phyloP scores from a whole-genome alignment of 306 rosid species.

The Lathyrus aphaca region DNA sequence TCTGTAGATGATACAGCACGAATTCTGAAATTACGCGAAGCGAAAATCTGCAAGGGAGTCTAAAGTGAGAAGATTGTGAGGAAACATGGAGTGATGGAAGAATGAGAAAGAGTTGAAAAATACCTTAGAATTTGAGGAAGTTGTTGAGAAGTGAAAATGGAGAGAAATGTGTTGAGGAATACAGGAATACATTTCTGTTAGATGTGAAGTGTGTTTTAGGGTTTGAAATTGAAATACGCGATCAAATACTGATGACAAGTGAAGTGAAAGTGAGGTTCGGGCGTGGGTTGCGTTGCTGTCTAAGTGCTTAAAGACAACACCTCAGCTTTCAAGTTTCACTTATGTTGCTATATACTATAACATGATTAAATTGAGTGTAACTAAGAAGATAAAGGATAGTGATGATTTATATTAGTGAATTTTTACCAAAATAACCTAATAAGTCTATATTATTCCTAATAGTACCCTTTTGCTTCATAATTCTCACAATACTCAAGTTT shows the following conservation, averaged over 20 bases:
- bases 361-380: too few species aligned
- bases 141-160: slow-evolving; percentile 37
- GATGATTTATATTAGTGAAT: too few species aligned
- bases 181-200: slow-evolving; percentile 43
- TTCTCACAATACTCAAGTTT: too few species aligned
- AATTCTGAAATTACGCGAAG: slow-evolving; percentile 28
- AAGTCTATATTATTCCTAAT: too few species aligned
- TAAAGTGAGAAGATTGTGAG: background rate
- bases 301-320: too few species aligned
- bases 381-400: too few species aligned
- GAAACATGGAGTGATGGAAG: background rate
- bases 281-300: too few species aligned
- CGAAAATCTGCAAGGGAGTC: slow-evolving; percentile 12
- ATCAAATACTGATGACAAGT: background rate
- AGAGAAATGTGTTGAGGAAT: slow-evolving; percentile 46
- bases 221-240: background rate
- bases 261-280: too few species aligned
- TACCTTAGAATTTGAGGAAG: slow-evolving; percentile 47
- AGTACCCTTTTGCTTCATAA: too few species aligned
- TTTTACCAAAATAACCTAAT: too few species aligned
- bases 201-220: background rate
- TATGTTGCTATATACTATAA: too few species aligned
- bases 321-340: too few species aligned
- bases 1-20: slow-evolving; percentile 44
- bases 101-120: slow-evolving; percentile 12